A percentile compares a stretch with the other conserved stretches of the same genome.
phyloP scores from a whole-genome alignment of 2,329 filamentous ascomycete genomes.

The Fusarium subtropicale region DNA sequence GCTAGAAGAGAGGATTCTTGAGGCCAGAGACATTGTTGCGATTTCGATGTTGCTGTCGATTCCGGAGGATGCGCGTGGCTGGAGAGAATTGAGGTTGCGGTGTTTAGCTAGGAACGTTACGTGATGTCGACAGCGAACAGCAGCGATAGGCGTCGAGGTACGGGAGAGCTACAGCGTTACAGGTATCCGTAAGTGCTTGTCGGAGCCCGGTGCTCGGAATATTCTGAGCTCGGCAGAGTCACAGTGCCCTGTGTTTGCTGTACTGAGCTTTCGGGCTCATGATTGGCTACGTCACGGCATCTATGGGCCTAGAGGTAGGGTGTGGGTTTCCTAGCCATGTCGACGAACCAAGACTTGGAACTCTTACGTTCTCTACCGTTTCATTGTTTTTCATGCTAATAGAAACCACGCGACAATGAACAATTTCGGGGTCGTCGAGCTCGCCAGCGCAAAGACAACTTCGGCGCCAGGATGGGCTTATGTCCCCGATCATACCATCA shows the following conservation, averaged over 20 bases:
- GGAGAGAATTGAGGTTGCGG: conserved; percentile 17
- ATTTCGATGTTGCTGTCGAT: not conserved
- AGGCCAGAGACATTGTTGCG: conserved; percentile 56
- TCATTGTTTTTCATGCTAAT: conserved; percentile 9
- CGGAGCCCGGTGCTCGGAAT: conserved; percentile 46
- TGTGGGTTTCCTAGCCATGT: conserved; percentile 39
- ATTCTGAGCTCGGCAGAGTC: conserved; percentile 39
- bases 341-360: conserved; percentile 4
- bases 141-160: conserved; percentile 40
- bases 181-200: conserved; percentile 16
- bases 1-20: conserved; percentile 59
- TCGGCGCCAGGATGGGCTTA: conserved; percentile 92
- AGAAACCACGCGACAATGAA: conserved; percentile 59
- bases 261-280: conserved; percentile 27
- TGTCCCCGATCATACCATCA: conserved; percentile 78
- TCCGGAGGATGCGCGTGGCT: not conserved
- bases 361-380: conserved; percentile 1
- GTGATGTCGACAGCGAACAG: conserved; percentile 34
- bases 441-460: conserved; percentile 76
- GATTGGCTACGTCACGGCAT: conserved; percentile 46
- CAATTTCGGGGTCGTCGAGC: conserved; percentile 83
- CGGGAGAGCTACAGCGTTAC: conserved; percentile 17
- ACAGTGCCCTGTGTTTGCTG: conserved; percentile 21
- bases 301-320: conserved; percentile 21
- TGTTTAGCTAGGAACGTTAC: conserved; percentile 30